These are phyloP conservation scores for Phytophthora cryptogea DNA, from an alignment of 352 stramenopile genomes.

Conservation along the genomic window DNA sequence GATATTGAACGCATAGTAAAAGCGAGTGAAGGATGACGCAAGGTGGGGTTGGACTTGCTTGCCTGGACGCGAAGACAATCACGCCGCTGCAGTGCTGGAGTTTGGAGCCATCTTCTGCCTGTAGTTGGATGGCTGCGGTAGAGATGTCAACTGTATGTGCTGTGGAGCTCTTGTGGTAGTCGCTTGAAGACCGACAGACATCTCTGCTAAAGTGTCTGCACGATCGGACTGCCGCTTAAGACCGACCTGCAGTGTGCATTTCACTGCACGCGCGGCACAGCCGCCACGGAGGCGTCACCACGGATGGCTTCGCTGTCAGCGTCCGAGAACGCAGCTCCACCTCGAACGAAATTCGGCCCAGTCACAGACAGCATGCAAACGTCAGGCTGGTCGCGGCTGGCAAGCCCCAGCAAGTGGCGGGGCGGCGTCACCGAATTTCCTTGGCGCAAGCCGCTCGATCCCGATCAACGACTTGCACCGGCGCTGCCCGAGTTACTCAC, in stretches of 20 bases:
- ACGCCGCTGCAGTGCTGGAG: no score
- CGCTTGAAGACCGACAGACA: slow-evolving; percentile 9
- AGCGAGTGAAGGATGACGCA: background rate
- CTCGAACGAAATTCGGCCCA: slow-evolving; percentile 27
- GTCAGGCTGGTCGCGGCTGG: background rate
- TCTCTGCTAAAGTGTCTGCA: slow-evolving; percentile 17
- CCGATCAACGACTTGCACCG: slow-evolving; percentile 1
- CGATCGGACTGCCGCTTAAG: slow-evolving; percentile 15
- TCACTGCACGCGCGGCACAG: background rate
- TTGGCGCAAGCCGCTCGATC: slow-evolving; percentile 8
- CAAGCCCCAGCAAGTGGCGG: background rate
- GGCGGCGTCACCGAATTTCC: slow-evolving; percentile 17
- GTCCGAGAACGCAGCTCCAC: background rate
- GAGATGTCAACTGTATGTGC: no score
- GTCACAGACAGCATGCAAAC: background rate
- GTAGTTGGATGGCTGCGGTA: no score
- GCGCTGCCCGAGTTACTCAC: slow-evolving; percentile 9
- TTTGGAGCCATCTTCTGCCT: no score
- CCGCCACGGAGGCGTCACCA: background rate
- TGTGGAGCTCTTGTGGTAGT: background rate
- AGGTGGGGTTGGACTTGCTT: no score
- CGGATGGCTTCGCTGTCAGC: slow-evolving; percentile 22
- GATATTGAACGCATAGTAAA: background rate
- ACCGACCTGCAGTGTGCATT: background rate
- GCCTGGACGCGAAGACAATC: no score